Evolutionary conservation across 148 eudicot genomes (phyloP).

Genomic region (Rheum nobile): DNA sequence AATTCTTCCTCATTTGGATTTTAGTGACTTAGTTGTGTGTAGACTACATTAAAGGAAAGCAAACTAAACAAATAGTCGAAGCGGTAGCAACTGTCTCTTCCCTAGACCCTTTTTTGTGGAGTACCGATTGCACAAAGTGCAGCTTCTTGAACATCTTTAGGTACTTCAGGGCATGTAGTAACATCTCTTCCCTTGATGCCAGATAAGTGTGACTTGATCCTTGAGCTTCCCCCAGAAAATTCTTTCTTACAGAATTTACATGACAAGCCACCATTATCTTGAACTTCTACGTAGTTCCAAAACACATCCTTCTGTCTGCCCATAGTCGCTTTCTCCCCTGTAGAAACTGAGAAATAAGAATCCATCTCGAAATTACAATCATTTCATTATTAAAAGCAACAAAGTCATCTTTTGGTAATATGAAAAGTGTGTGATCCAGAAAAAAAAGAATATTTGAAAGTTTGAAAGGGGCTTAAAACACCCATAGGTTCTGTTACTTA

Average conservation of each 20-base stretch:
- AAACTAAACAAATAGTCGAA: no score
- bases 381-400: not conserved
- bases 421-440: not conserved
- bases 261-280: conserved; percentile 5
- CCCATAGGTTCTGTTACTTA: not conserved
- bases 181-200: conserved; percentile 11
- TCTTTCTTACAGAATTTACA: conserved; percentile 12
- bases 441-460: not conserved
- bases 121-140: conserved; percentile 7
- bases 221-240: conserved; percentile 8
- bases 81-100: conserved; percentile 5
- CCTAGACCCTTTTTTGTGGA: conserved; percentile 7
- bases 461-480: not conserved
- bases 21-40: no score
- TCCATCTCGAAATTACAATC: not conserved
- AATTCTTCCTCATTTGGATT: no score
- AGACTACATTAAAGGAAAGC: no score
- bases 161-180: conserved; percentile 10
- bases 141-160: conserved; percentile 10
- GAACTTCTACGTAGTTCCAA: conserved; percentile 7
- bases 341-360: not conserved
- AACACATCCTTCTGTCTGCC: conserved; percentile 7
- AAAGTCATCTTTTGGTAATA: not conserved
- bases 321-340: not conserved
- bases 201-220: conserved; percentile 12